Evolutionary conservation across 169 alveolate genomes (phyloP).

Genomic region (Blepharisma undulans): DNA sequence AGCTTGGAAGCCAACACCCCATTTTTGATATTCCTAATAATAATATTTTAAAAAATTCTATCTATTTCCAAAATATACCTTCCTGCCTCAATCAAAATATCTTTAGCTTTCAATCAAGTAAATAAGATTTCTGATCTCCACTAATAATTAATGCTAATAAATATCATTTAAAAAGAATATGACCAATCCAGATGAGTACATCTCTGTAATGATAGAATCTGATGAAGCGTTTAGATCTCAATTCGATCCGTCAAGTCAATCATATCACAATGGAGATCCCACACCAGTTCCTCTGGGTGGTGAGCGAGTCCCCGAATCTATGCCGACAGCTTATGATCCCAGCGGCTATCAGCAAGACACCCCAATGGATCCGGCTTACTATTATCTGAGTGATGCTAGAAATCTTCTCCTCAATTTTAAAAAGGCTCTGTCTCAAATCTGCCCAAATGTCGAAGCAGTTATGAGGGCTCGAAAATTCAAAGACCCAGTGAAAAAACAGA

Average conservation of each 20-base stretch:
- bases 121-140: not conserved
- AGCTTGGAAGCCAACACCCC: not conserved
- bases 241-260: constrained; percentile 38
- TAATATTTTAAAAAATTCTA: not conserved
- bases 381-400: not conserved
- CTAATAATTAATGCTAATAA: not conserved
- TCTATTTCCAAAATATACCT: too few species aligned
- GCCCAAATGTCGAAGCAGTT: constrained; percentile 29
- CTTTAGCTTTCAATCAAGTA: not conserved
- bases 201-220: constrained; percentile 35
- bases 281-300: constrained; percentile 58
- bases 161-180: not conserved
- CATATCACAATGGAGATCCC: constrained; percentile 48
- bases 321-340: constrained; percentile 51
- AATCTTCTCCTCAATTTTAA: not conserved
- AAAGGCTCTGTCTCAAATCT: constrained; percentile 2
- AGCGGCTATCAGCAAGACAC: constrained; percentile 19
- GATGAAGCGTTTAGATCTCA: constrained; percentile 41
- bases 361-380: constrained; percentile 29
- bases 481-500: not conserved
- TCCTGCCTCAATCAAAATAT: not conserved
- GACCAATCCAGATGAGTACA: not conserved
- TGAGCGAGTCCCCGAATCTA: constrained; percentile 48
- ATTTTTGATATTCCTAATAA: not conserved
- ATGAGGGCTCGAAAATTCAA: constrained; percentile 13